Percentiles rank a stretch among this genome's conserved stretches.
These are phyloP conservation scores for Fraxinus xanthoxyloides DNA, from an alignment of 305 asterid genomes.

Conservation along the genomic window DNA sequence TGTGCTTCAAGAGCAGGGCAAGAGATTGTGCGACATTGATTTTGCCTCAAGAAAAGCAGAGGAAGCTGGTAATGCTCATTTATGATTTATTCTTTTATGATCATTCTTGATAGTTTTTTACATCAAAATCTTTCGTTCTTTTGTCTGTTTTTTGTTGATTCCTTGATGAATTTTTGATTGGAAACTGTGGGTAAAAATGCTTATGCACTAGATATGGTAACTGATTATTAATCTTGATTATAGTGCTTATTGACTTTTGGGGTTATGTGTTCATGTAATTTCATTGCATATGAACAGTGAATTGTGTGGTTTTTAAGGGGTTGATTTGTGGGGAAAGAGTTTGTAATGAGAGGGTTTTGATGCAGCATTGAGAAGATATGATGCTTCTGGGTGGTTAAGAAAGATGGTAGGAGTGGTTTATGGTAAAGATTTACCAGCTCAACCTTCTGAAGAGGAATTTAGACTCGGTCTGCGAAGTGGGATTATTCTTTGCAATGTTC, in stretches of 20 bases:
- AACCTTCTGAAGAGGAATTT: slow-evolving; percentile 90
- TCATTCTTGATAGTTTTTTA: neutral
- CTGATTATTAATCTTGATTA: slow-evolving; percentile 2
- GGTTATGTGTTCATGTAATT: neutral
- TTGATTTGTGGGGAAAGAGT: neutral
- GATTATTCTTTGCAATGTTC: slow-evolving; percentile 84
- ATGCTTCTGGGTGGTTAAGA: slow-evolving; percentile 84
- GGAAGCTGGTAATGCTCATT: slow-evolving; percentile 59
- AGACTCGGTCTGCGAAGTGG: slow-evolving; percentile 83
- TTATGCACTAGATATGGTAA: neutral
- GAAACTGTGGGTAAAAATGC: slow-evolving; percentile 10
- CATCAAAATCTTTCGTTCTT: neutral
- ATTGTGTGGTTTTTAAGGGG: neutral
- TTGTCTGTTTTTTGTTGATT: neutral
- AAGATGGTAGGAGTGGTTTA: slow-evolving; percentile 79
- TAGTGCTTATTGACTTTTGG: neutral
- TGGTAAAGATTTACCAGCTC: slow-evolving; percentile 77
- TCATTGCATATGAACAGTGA: slow-evolving; percentile 1
- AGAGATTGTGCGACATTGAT: slow-evolving; percentile 56
- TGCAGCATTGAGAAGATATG: slow-evolving; percentile 87
- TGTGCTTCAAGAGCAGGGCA: slow-evolving; percentile 65
- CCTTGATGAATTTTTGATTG: neutral
- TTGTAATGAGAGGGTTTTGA: slow-evolving; percentile 19
- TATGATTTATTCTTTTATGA: neutral
- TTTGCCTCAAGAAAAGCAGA: slow-evolving; percentile 72